Conservation (phyloP, 2,329 filamentous ascomycete genomes). For the Colletotrichum sp. region DNA sequence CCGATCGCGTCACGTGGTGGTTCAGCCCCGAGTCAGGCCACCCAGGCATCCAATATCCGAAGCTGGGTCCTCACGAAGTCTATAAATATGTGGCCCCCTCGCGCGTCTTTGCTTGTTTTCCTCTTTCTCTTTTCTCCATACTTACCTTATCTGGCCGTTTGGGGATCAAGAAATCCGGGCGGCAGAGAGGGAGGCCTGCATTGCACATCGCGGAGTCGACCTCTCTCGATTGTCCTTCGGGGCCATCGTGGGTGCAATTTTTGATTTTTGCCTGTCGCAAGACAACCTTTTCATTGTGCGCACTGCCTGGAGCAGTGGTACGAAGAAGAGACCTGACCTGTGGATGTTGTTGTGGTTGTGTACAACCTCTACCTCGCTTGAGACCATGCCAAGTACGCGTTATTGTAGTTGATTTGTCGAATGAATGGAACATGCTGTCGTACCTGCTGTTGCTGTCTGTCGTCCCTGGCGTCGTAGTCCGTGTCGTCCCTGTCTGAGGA, state of each 20-base stretch:
- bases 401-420: no score
- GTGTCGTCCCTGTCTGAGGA: background rate
- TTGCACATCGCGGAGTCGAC: slow-evolving; percentile 46
- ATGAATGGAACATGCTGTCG: no score
- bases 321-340: slow-evolving; percentile 40
- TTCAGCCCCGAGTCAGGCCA: background rate
- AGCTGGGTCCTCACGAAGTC: background rate
- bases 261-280: slow-evolving; percentile 29
- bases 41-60: background rate
- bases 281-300: slow-evolving; percentile 47
- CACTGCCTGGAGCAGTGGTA: slow-evolving; percentile 39
- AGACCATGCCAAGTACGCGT: no score
- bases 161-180: slow-evolving; percentile 47
- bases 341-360: rapidly evolving
- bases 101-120: background rate
- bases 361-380: no score
- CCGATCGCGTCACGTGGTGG: background rate
- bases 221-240: slow-evolving; percentile 22
- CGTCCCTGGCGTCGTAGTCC: no score
- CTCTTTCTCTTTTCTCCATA: slow-evolving; percentile 41
- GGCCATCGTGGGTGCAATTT: slow-evolving; percentile 20
- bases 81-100: background rate
- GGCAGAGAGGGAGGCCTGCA: slow-evolving; percentile 53
- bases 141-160: slow-evolving; percentile 52
- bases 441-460: no score